Evolutionary conservation across 2,329 filamentous ascomycete genomes (phyloP).

Genomic region (Colletotrichum salicis): DNA sequence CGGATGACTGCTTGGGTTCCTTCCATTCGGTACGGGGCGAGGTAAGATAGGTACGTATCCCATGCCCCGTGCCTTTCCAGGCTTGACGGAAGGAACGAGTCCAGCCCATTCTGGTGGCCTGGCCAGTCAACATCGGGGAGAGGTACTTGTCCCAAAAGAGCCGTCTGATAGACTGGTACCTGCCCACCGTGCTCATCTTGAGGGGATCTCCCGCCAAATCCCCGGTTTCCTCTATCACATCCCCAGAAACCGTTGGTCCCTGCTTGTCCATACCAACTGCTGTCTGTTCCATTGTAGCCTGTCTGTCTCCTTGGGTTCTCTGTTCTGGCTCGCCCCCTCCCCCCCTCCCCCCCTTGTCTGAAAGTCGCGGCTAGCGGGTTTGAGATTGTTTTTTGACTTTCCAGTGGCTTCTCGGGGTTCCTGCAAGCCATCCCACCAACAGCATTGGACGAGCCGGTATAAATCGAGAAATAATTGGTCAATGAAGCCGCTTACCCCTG

Average conservation of each 20-base stretch:
- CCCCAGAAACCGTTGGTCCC: conserved; percentile 28
- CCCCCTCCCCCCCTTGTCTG: neutral
- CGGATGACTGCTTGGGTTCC: neutral
- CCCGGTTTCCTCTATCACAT: conserved; percentile 6
- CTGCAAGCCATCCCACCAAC: conserved; percentile 20
- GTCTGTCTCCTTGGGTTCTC: neutral
- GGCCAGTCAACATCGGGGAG: neutral
- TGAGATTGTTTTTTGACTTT: conserved; percentile 20
- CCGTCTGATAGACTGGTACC: conserved; percentile 1
- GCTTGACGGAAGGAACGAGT: neutral
- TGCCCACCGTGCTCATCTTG: neutral
- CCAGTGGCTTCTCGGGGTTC: neutral
- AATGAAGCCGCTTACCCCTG: neutral
- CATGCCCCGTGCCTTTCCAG: neutral
- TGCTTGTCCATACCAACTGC: neutral
- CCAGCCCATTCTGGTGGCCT: neutral
- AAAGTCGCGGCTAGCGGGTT: conserved; percentile 25
- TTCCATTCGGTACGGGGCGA: neutral
- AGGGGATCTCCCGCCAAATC: neutral
- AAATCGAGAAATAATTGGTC: neutral
- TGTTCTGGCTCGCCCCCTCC: too few species aligned
- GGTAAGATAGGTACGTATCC: neutral
- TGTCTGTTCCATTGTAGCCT: neutral
- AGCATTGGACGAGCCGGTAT: conserved; percentile 5
- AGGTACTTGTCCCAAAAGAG: conserved; percentile 1